Conservation (phyloP, 2,329 filamentous ascomycete genomes). For the Bimuria novae-zelandiae region DNA sequence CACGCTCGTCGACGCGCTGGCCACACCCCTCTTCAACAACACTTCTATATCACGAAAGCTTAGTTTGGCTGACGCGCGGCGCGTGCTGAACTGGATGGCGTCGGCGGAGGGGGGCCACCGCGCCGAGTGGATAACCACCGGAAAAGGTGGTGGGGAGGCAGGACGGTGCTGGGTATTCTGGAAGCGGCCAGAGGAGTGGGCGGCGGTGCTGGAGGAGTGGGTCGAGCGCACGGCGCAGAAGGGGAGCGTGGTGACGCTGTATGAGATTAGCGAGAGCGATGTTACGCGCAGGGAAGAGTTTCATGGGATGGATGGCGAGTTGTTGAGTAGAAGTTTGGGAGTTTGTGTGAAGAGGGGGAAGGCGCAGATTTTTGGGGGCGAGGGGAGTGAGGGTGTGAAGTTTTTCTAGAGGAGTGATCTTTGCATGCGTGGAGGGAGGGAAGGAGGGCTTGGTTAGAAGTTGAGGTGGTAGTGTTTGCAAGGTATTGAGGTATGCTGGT, state of each 20-base stretch:
- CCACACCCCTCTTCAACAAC: slow-evolving; percentile 64
- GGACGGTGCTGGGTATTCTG: slow-evolving; percentile 74
- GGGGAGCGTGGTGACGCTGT: slow-evolving; percentile 86
- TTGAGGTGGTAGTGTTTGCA: background rate
- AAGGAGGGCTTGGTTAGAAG: background rate
- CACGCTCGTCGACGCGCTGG: slow-evolving; percentile 60
- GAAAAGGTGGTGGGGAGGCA: slow-evolving; percentile 34
- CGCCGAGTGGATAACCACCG: slow-evolving; percentile 65
- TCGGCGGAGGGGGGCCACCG: slow-evolving; percentile 56
- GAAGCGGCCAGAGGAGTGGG: slow-evolving; percentile 90
- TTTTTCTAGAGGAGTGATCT: slow-evolving; percentile 69
- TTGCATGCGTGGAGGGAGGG: too few species aligned
- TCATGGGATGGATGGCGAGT: slow-evolving; percentile 81
- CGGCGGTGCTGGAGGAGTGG: slow-evolving; percentile 74
- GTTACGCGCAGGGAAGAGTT: slow-evolving; percentile 72
- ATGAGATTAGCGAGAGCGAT: slow-evolving; percentile 90
- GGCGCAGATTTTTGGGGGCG: slow-evolving; percentile 89
- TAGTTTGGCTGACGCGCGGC: slow-evolving; percentile 57
- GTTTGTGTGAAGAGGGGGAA: slow-evolving; percentile 87
- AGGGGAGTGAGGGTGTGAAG: slow-evolving; percentile 83
- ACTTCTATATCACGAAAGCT: slow-evolving; percentile 50
- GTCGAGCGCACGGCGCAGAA: slow-evolving; percentile 86
- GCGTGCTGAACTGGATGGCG: slow-evolving; percentile 62
- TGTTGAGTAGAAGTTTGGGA: slow-evolving; percentile 78
- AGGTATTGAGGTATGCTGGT: background rate